Base-by-base conservation (phyloP, 768 basidiomycete species). In the Mycena rosella region DNA sequence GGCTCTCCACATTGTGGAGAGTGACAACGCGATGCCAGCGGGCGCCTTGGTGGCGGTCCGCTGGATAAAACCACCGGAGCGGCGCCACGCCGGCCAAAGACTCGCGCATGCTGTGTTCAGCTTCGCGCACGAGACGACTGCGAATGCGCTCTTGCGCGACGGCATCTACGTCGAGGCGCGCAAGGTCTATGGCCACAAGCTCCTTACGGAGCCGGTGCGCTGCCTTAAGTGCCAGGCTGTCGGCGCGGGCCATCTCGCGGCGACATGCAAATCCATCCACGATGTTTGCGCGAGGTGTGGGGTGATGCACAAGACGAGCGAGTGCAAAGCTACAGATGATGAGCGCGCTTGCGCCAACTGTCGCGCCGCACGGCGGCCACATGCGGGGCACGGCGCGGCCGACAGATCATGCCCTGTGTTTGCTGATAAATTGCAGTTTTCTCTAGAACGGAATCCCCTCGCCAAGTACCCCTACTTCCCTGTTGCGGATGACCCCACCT, bases 21-120 rank as follows among this genome's bases (percentile, higher is more conserved):
- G 47, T 0, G 63, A 68, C 27, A 76, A 68, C 29, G 49, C n/a
- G 51, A 24, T 47, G 75, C 0, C 34, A 29, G 1, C 24, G 0
- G 59, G 64, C 0, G 22, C 49, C 9, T 69, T 80, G 2, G 42
- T 34, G 0, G n/a, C 20, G 2, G 73, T 73, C 1, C 58, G 65
- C 9, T 82, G 71, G 73, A 74, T 80, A 17, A 80, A 80, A 45
- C 68, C 74, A 0, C 18, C 61, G 0, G 63, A 72, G 11, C 27
- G 54, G 2, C 67, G 76, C 1, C 9, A 13, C 0, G 30, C 26
- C 10, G 53, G 47, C 0, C 81, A 80, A 54, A 59, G 53, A 5
- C 61, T 67, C 0, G 77, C 77, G 0, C 75, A 78, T 48, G 56
- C 74, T 0, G 65, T 79, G 5, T 27, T 80, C 3, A 61, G 62